Percentiles rank a stretch among this genome's conserved stretches.
phyloP scores from a whole-genome alignment of 768 basidiomycete genomes.

The Rhizopogon vinicolor region DNA sequence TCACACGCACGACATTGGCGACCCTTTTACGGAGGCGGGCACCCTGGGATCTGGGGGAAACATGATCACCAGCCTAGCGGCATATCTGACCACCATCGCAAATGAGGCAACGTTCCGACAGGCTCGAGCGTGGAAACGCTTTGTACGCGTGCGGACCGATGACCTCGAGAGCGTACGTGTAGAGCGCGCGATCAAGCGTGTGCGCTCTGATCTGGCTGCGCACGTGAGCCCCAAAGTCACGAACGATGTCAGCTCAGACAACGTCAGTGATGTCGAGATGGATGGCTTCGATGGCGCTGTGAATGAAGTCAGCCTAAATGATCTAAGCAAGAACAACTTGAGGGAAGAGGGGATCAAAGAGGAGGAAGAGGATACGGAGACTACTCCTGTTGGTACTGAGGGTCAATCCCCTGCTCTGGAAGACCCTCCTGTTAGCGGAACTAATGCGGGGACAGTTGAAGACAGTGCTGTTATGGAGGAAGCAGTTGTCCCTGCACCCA shows the following conservation, averaged over 20 bases:
- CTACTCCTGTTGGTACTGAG: conserved; percentile 1
- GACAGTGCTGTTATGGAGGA: conserved; percentile 4
- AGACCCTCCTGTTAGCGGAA: background rate
- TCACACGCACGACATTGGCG: conserved; percentile 52
- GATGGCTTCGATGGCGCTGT: conserved; percentile 24
- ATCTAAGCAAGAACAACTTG: conserved; percentile 10
- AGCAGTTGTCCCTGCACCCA: background rate
- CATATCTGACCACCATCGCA: conserved; percentile 76
- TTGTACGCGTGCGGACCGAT: conserved; percentile 81
- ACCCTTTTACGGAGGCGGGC: conserved; percentile 46
- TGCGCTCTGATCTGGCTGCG: conserved; percentile 78
- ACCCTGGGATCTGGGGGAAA: conserved; percentile 31
- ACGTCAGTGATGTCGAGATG: conserved; percentile 28
- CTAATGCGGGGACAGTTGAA: conserved; percentile 3
- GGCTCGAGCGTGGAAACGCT: conserved; percentile 75
- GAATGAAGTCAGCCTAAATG: conserved; percentile 19
- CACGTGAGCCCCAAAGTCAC: conserved; percentile 45
- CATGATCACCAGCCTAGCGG: conserved; percentile 63
- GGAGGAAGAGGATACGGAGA: conserved; percentile 18
- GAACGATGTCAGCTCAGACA: conserved; percentile 21
- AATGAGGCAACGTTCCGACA: conserved; percentile 61
- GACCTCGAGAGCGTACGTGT: conserved; percentile 85
- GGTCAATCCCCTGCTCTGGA: conserved; percentile 2
- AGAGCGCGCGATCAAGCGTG: conserved; percentile 84
- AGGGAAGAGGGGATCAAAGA: conserved; percentile 21